Base-by-base conservation (phyloP, 306 rosid species). In the Albizia julibrissin region DNA sequence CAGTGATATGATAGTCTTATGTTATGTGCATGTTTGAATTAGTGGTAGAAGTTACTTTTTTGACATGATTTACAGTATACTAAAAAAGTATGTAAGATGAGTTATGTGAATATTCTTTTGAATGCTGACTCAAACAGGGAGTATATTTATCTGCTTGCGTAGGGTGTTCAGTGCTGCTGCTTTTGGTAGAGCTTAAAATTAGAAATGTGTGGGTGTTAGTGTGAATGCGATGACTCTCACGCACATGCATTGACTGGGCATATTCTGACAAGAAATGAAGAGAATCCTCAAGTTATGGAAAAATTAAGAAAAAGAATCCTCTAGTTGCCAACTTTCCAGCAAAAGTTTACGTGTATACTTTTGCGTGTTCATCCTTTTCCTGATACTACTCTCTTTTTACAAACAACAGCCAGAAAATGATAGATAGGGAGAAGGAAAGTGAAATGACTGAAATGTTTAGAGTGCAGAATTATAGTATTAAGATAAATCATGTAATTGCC, bases 291-390 rank as follows among this genome's bases (percentile, higher is more conserved):
- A 75, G 71, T 72, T 21, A 34, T 5, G 39, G 39, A 34, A 34
- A 34, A 34, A 5, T 34, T 34, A 34, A 34, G 39, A 34, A 34
- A 34, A 34, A 84, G 74, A 65, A 76, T 78, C 72, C 68, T 78
- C 85, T 80, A 77, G 67, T 73, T 16, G 64, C 34, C 24, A 70
- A 81, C 95, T 91, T 92, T 91, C 88, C 97, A 94, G 88, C 90
- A 79, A 78, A 74, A 66, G 5, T 76, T 76, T 81, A 88, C 94
- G 93, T 87, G 95, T 84, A 78, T n/a, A 21, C 59, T 80, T 82
- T 50, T 77, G 12, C 76, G 72, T 71, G 39, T 61, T 81, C 62
- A 75, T 75, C 74, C 72, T 84, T 33, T 56, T 78, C 77, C 21
- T 56, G 52, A 42, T 52, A 6, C n/a, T 10, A 10, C 1, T 7